These are phyloP conservation scores for Scenedesmus sp. DNA, from an alignment of 163 green algal species.

Conservation along the genomic window DNA sequence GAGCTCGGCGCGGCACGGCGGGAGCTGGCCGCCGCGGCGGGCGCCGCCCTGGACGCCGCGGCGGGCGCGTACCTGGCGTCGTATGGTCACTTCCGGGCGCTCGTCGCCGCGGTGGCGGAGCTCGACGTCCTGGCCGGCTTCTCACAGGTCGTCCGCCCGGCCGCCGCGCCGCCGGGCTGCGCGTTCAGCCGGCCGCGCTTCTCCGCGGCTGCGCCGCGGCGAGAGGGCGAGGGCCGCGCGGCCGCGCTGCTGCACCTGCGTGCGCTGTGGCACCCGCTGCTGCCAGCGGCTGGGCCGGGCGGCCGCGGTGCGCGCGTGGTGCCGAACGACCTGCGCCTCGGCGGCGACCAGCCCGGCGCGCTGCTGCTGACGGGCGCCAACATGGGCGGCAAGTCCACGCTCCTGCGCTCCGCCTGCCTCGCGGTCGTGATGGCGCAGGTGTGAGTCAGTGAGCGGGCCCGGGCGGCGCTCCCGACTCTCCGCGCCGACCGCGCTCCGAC, in stretches of 20 bases:
- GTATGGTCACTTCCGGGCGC: conserved; percentile 40
- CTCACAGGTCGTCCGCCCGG: conserved; percentile 31
- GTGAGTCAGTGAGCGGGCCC: too few relatives aligned
- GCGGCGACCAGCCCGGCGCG: conserved; percentile 39
- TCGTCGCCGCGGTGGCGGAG: conserved; percentile 46
- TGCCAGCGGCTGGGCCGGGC: conserved; percentile 38
- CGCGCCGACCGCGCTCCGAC: too few relatives aligned
- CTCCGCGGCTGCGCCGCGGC: conserved; percentile 12
- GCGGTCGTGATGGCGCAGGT: conserved; percentile 67
- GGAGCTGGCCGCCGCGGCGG: conserved; percentile 7
- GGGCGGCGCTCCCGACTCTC: too few relatives aligned
- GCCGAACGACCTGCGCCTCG: conserved; percentile 62
- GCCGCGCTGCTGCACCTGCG: conserved; percentile 32
- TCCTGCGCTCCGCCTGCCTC: conserved; percentile 62
- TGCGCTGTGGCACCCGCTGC: conserved; percentile 63
- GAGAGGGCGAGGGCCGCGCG: neutral
- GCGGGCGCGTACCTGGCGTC: conserved; percentile 33
- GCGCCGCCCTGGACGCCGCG: conserved; percentile 11
- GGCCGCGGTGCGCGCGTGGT: conserved; percentile 33
- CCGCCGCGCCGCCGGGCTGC: conserved; percentile 29
- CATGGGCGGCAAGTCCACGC: conserved; percentile 87
- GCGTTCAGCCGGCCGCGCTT: conserved; percentile 61
- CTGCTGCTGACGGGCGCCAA: conserved; percentile 79
- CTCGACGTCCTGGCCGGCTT: conserved; percentile 66
- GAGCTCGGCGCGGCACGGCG: conserved; percentile 20